Evolutionary conservation across 2,329 filamentous ascomycete genomes (phyloP).

Genomic region (Aspergillus neoniger): DNA sequence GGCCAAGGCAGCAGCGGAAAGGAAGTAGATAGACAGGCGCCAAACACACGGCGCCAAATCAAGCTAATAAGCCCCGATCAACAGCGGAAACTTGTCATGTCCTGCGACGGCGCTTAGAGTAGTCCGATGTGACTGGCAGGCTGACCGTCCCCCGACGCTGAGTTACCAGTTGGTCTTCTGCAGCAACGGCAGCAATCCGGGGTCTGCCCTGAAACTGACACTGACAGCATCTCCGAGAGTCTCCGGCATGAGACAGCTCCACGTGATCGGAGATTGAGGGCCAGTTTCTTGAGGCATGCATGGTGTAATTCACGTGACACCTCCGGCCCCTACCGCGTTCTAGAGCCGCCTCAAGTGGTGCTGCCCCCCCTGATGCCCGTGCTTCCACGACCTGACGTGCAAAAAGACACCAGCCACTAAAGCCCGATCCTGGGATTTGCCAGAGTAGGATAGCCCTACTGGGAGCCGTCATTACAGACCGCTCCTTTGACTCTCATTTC

Average conservation of each 20-base stretch:
- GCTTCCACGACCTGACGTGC: constrained; percentile 19
- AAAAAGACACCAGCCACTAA: constrained; percentile 14
- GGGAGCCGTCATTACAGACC: constrained; percentile 3
- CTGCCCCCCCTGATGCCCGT: constrained; percentile 23
- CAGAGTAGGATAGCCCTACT: constrained; percentile 13
- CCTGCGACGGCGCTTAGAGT: not conserved
- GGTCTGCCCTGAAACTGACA: not conserved
- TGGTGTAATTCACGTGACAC: constrained; percentile 17
- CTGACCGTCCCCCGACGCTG: not conserved
- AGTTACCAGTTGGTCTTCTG: no score
- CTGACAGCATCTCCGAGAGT: not conserved
- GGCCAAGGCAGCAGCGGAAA: not conserved
- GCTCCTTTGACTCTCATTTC: not conserved
- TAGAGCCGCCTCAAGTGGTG: constrained; percentile 20
- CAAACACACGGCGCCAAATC: not conserved
- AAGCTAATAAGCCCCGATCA: not conserved
- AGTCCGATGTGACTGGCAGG: not conserved
- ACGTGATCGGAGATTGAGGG: constrained; percentile 10
- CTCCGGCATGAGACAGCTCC: not conserved
- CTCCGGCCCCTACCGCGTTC: constrained; percentile 22
- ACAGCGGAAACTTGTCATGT: not conserved
- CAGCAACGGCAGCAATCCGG: not conserved
- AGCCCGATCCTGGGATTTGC: not conserved
- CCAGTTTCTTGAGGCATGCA: not conserved
- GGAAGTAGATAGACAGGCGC: not conserved